Conservation (phyloP, 768 basidiomycete species). For the Russula sp. region DNA sequence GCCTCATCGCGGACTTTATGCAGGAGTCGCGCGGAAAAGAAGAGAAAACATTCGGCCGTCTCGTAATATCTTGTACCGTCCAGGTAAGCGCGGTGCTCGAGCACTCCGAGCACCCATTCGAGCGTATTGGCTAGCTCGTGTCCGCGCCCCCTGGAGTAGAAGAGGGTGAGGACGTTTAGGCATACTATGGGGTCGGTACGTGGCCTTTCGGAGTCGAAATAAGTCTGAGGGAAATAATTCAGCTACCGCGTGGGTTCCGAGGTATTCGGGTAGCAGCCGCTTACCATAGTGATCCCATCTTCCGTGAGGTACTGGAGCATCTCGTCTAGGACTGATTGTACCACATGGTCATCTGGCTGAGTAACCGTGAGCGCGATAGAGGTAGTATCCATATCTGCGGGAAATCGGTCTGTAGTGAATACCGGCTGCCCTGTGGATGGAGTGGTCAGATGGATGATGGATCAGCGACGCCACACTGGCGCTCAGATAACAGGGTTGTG, state of each 20-base stretch:
- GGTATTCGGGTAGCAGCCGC: background rate
- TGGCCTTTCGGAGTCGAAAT: constrained; percentile 50
- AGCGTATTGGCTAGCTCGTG: constrained; percentile 45
- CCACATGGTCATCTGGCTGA: constrained; percentile 35
- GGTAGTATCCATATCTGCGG: constrained; percentile 58
- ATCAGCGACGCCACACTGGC: constrained; percentile 40
- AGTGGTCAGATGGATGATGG: background rate
- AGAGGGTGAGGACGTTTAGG: constrained; percentile 49
- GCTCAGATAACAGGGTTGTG: constrained; percentile 21
- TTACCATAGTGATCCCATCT: constrained; percentile 47
- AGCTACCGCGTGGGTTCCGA: background rate
- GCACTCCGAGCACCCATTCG: constrained; percentile 50
- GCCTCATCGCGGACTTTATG: constrained; percentile 35
- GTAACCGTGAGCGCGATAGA: constrained; percentile 51
- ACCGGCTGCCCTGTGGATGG: constrained; percentile 38
- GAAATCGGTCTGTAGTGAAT: constrained; percentile 50
- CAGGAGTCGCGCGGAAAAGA: constrained; percentile 49
- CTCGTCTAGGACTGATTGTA: constrained; percentile 51
- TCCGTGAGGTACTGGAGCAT: constrained; percentile 50
- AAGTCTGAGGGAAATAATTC: constrained; percentile 40
- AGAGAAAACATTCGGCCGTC: constrained; percentile 52
- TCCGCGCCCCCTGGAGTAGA: constrained; percentile 50
- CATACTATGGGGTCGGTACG: constrained; percentile 55
- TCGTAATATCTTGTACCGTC: constrained; percentile 57
- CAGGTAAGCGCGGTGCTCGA: constrained; percentile 51